Conservation (phyloP, 1,284 basidiomycete species). For the Gomphus sp. region DNA sequence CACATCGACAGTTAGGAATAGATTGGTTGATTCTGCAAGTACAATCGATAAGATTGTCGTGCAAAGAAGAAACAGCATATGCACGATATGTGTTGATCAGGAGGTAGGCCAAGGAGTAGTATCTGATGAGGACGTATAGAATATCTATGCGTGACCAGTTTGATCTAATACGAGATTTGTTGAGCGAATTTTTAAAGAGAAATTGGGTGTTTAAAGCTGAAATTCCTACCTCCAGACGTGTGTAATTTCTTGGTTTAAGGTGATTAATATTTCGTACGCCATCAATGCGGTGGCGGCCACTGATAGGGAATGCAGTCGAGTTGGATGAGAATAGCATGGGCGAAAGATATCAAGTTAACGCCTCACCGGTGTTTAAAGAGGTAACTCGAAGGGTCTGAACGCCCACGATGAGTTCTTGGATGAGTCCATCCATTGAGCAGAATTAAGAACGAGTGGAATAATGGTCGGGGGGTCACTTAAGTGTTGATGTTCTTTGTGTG, state of each 20-base stretch:
- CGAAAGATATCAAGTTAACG: neutral
- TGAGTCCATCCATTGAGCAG: neutral
- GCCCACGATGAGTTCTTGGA: neutral
- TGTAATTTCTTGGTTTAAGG: neutral
- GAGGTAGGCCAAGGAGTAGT: slow-evolving; percentile 1
- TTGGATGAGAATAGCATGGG: neutral
- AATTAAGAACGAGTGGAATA: too few relatives aligned
- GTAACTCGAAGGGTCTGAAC: neutral
- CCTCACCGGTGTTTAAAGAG: neutral
- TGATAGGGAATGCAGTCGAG: neutral
- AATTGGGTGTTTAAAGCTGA: too few relatives aligned
- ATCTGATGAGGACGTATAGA: slow-evolving; percentile 3
- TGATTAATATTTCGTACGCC: slow-evolving; percentile 3
- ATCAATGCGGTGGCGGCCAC: neutral
- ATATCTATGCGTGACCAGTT: neutral
- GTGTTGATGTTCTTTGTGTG: too few relatives aligned
- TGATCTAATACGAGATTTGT: neutral
- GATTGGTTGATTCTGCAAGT: neutral
- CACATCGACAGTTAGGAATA: neutral
- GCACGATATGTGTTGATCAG: slow-evolving; percentile 2
- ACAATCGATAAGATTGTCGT: neutral
- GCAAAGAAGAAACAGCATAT: neutral
- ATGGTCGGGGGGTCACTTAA: too few relatives aligned
- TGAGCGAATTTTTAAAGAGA: neutral
- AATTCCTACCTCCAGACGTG: slow-evolving; percentile 1